Evolutionary conservation across 306 rosid species (phyloP).

Genomic region (Inga laurina): DNA sequence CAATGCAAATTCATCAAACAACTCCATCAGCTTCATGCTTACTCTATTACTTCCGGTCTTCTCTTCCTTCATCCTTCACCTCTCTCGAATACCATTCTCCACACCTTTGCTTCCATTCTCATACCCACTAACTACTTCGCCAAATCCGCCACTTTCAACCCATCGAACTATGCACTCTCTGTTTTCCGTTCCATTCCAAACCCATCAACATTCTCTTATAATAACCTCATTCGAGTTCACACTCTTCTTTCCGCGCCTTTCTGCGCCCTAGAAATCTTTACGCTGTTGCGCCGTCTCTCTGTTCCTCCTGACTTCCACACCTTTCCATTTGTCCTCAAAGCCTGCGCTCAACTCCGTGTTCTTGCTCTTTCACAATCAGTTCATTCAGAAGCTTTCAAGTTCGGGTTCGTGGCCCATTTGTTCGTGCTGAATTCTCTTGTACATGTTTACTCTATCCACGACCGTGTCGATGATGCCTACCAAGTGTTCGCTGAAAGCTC

Average conservation of each 20-base stretch:
- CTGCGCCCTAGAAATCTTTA: slow-evolving; percentile 52
- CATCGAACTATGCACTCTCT: slow-evolving; percentile 47
- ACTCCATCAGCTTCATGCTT: slow-evolving; percentile 58
- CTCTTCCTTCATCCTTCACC: slow-evolving; percentile 23
- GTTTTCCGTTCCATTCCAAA: slow-evolving; percentile 55
- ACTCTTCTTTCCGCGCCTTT: slow-evolving; percentile 56
- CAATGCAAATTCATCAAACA: slow-evolving; percentile 56
- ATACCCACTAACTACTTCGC: not conserved
- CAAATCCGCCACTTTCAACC: not conserved
- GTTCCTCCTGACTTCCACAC: slow-evolving; percentile 74
- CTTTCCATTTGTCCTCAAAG: slow-evolving; percentile 67
- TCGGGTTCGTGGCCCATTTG: slow-evolving; percentile 45
- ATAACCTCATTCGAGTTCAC: slow-evolving; percentile 70
- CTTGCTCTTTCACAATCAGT: slow-evolving; percentile 43
- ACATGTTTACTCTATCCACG: slow-evolving; percentile 40
- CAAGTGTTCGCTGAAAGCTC: slow-evolving; percentile 42
- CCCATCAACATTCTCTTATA: slow-evolving; percentile 68
- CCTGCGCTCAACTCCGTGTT: slow-evolving; percentile 43
- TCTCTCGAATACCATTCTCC: slow-evolving; percentile 43
- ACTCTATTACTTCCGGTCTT: slow-evolving; percentile 45
- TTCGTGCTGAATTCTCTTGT: slow-evolving; percentile 59
- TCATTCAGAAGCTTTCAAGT: slow-evolving; percentile 60
- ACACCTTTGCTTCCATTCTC: slow-evolving; percentile 42
- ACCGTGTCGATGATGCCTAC: slow-evolving; percentile 40
- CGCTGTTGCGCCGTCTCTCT: slow-evolving; percentile 52